phyloP scores from a whole-genome alignment of 2,329 filamentous ascomycete genomes.

The Mollisiaceae sp. region DNA sequence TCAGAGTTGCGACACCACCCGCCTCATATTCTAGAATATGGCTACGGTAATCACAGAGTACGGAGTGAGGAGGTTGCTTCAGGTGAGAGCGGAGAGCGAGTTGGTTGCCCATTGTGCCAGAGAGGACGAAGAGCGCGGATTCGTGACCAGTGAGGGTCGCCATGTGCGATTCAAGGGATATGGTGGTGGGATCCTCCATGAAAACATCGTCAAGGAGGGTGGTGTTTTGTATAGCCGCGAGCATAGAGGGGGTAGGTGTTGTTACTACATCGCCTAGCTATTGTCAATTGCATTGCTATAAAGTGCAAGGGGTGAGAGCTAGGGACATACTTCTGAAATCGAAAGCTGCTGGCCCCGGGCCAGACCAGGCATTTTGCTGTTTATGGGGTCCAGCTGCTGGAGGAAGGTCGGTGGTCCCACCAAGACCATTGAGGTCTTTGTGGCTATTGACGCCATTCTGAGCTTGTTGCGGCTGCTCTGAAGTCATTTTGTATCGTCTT shows the following conservation, averaged over 20 bases:
- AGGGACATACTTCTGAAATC: constrained; percentile 42
- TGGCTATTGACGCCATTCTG: constrained; percentile 3
- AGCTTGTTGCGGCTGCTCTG: background rate
- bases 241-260: constrained; percentile 80
- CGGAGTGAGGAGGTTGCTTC: constrained; percentile 76
- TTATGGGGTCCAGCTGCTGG: constrained; percentile 22
- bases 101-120: constrained; percentile 95
- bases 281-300: constrained; percentile 19
- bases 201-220: constrained; percentile 86
- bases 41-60: constrained; percentile 78
- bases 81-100: constrained; percentile 80
- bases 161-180: constrained; percentile 74
- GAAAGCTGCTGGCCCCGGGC: constrained; percentile 41
- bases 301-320: background rate
- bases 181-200: constrained; percentile 79
- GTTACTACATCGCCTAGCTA: constrained; percentile 70
- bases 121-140: constrained; percentile 79
- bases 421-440: constrained; percentile 18
- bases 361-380: constrained; percentile 40
- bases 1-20: constrained; percentile 69
- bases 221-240: constrained; percentile 74
- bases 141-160: constrained; percentile 77
- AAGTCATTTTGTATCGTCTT: background rate
- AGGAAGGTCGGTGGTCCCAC: constrained; percentile 25
- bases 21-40: constrained; percentile 77